Base-by-base conservation (phyloP, 75 land plant genomes). In the Cupressus sempervirens region DNA sequence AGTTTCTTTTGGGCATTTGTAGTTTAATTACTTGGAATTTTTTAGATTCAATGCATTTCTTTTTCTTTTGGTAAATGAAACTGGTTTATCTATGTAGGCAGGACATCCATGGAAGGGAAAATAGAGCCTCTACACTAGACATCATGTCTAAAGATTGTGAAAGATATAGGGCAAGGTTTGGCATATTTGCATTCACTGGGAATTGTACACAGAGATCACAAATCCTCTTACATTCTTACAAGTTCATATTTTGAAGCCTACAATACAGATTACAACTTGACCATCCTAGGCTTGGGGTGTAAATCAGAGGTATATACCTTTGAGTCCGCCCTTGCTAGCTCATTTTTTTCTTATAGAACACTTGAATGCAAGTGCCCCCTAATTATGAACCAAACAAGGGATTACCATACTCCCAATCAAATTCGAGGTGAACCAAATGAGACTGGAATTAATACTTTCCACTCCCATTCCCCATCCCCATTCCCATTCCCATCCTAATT, bases 101-200 rank as follows among this genome's bases (percentile, higher is more conserved):
- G 93, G 68, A 89, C 73, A 85, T 93, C 94, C 48, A 18, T 84
- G 35, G 53, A 56, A 48, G 53, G 68, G 83, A 84, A 90, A 32
- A 88, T 89, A 14, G 92, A 92, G 88, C 95, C 94, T 12, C 89
- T 95, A 23, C 90, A 94, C 87, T 95, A 96, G 97, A 95, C 93
- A 26, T 90, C 92, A 74, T 88, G 97, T 84, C 87, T 95, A 58
- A 92, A 89, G 68, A 94, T 95, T 43, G 96, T 96, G n/a, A 92
- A 94, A 62, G 97, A 95, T 75, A 88, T 94, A 10, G 95, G 91
- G 12, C 95, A 92, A 76, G 97, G 92, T 16, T 90, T 95, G 80
- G 89, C 92, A 45, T 94, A 94, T 86, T 89, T 95, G 81, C 97
- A 95, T 83, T 89, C 88, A 73, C n/a, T 70, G 85, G 89, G 58